Evolutionary conservation across 768 basidiomycete genomes (phyloP), one percentile per base, ranked within the genome.

Genomic region (Pleurotus tuber-regium): DNA sequence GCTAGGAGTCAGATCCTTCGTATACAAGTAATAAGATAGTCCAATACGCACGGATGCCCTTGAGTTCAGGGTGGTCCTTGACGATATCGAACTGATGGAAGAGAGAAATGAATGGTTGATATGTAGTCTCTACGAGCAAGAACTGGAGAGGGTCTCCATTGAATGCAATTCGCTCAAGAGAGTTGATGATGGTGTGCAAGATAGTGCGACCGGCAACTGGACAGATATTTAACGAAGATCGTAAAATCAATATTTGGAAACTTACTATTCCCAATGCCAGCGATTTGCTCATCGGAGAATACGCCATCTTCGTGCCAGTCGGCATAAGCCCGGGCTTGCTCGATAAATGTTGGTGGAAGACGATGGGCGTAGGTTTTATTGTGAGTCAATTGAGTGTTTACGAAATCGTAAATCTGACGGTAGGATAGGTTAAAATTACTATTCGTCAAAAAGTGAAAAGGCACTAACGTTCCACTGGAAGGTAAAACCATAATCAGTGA

Each of bases 91-190:
- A 81, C 67, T 87, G 79, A 63, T 84, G 81, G 80, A 94, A 87
- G 66, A 94, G 76, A 3, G 89, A 92, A 61, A 93, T 84, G 80
- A 95, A 91, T 11, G 92, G 86, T 67, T 93, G 92, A 75, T 94
- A 94, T 56, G 89, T 88, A 12, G 86, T 84, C 70, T 89, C 82
- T 58, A 90, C 75, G 57, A 92, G 65, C 67, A 86, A 74, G 70
- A 94, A 78, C 60, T 89, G 85, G 46, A 93, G 80, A 39, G 89
- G 85, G 70, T 90, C 86, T 55, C 78, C 82, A 60, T 85, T 83
- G 75, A 84, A 89, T 39, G 87, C 80, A 65, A 95, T 86, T 60
- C 83, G 84, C 62, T 87, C 80, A 50, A 94, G 79, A 8, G 89
- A 82, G 48, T 60, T 69, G 44, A 92, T 70, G 67, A 95, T 74